Conservation (phyloP, 257 asterid species). For the Linaria vulgaris region DNA sequence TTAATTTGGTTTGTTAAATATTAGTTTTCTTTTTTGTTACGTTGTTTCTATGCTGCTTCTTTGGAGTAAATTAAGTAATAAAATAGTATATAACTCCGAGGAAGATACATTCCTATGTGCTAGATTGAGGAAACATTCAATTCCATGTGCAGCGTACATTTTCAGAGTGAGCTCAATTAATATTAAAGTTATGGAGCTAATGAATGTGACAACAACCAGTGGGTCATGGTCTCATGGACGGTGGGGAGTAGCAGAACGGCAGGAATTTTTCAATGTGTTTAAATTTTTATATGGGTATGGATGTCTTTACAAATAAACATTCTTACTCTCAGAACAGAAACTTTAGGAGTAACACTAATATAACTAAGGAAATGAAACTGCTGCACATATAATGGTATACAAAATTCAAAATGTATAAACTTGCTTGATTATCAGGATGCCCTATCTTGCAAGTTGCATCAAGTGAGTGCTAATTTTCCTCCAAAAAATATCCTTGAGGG, state of each 20-base stretch:
- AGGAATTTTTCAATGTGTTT: not conserved
- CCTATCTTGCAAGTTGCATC: no score
- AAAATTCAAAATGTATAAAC: no score
- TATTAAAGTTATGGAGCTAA: not conserved
- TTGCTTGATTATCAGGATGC: no score
- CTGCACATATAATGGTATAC: no score
- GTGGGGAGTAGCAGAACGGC: slow-evolving; percentile 11
- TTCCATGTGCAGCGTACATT: slow-evolving; percentile 7
- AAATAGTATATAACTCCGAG: not conserved
- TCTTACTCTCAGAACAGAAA: not conserved
- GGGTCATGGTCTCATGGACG: slow-evolving; percentile 15
- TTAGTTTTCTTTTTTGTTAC: not conserved
- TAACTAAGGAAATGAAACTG: not conserved
- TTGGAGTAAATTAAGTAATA: not conserved
- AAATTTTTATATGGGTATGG: not conserved
- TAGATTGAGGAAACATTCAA: not conserved
- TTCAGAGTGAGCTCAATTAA: not conserved
- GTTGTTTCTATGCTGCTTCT: slow-evolving; percentile 28
- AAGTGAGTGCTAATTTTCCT: no score
- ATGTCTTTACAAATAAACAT: no score
- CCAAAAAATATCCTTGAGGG: no score
- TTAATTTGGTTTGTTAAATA: not conserved
- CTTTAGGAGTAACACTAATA: no score
- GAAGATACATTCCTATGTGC: slow-evolving; percentile 7
- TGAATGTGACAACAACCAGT: not conserved